Evolutionary conservation across 805 yeast species (phyloP).

Genomic region (Lachancea cidri): DNA sequence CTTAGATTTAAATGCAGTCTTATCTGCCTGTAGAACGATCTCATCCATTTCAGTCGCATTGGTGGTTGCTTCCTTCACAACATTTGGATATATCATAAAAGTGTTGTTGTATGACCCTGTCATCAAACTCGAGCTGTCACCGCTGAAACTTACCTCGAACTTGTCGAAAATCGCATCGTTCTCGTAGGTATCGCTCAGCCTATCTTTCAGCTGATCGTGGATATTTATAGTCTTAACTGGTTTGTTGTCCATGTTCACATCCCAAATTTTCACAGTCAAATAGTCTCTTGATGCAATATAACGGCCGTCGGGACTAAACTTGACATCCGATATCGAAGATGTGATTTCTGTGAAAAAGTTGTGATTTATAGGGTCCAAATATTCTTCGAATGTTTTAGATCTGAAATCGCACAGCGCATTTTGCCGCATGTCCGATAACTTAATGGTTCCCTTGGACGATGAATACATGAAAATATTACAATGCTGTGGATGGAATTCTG

Average conservation of each 20-base stretch:
- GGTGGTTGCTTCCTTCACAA: conserved; percentile 35
- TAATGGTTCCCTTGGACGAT: conserved; percentile 91
- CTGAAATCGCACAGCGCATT: conserved; percentile 91
- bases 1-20: conserved; percentile 78
- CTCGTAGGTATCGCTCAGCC: conserved; percentile 95
- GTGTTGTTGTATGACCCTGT: conserved; percentile 97
- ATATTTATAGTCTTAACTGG: conserved; percentile 93
- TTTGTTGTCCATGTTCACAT: conserved; percentile 90
- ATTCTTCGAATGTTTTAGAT: conserved; percentile 85
- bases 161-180: conserved; percentile 98
- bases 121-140: conserved; percentile 88
- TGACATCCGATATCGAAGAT: conserved; percentile 86
- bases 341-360: conserved; percentile 97
- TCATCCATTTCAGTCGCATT: conserved; percentile 36
- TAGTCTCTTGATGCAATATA: conserved; percentile 96
- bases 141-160: conserved; percentile 92
- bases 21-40: conserved; percentile 93
- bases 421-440: conserved; percentile 93
- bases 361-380: conserved; percentile 85
- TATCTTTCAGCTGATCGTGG: conserved; percentile 89
- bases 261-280: conserved; percentile 97
- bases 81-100: conserved; percentile 94
- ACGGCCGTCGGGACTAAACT: conserved; percentile 86
- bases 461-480: conserved; percentile 95
- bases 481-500: conserved; percentile 89